Evolutionary conservation across 495 filamentous ascomycete species (phyloP).

Genomic region (Daldinia concentrica): DNA sequence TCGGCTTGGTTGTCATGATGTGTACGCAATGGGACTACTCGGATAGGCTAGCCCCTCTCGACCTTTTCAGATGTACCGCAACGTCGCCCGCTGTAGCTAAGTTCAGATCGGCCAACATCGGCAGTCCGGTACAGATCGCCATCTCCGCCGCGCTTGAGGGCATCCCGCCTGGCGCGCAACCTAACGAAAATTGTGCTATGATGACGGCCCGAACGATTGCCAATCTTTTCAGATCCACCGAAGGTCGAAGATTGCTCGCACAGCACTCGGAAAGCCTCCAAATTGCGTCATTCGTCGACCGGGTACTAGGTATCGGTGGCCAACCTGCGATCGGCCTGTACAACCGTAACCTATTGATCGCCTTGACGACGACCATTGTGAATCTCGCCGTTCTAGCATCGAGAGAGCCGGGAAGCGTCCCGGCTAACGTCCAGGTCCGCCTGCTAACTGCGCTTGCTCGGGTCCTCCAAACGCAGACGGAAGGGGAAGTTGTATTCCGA

Average conservation of each 20-base stretch:
- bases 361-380: slow-evolving; percentile 81
- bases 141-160: slow-evolving; percentile 62
- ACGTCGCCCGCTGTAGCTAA: slow-evolving; percentile 70
- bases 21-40: slow-evolving; percentile 78
- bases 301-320: slow-evolving; percentile 59
- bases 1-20: slow-evolving; percentile 71
- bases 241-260: slow-evolving; percentile 71
- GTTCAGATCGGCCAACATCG: slow-evolving; percentile 51
- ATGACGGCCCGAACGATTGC: slow-evolving; percentile 80
- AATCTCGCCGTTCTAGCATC: slow-evolving; percentile 78
- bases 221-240: slow-evolving; percentile 84
- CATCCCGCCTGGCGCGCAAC: slow-evolving; percentile 36
- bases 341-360: slow-evolving; percentile 86
- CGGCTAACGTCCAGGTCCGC: slow-evolving; percentile 38
- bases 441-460: slow-evolving; percentile 62
- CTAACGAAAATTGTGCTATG: slow-evolving; percentile 81
- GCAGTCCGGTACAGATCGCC: slow-evolving; percentile 63
- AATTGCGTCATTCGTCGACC: slow-evolving; percentile 53
- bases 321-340: slow-evolving; percentile 58
- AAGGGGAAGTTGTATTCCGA: slow-evolving; percentile 85
- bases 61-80: slow-evolving; percentile 82
- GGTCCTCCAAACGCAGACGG: slow-evolving; percentile 70
- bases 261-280: slow-evolving; percentile 62
- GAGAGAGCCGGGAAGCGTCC: slow-evolving; percentile 42
- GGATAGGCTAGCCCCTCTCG: slow-evolving; percentile 82